phyloP scores from a whole-genome alignment of 345 rosid genomes.

The Eucalyptus victrix region DNA sequence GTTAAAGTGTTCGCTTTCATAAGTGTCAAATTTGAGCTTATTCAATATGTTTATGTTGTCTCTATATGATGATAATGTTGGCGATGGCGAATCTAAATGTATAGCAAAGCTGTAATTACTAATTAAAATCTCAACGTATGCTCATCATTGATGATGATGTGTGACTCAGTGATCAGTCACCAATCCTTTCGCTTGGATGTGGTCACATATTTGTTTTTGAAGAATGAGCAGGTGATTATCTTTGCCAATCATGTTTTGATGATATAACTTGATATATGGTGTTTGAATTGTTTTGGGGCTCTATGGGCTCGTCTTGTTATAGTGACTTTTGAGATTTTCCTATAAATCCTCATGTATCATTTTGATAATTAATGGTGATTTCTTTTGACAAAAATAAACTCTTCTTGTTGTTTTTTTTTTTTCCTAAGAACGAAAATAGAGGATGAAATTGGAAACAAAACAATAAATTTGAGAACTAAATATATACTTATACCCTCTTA shows the following conservation, averaged over 20 bases:
- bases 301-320: rapidly evolving
- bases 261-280: too few species aligned
- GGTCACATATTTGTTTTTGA: rapidly evolving
- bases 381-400: too few species aligned
- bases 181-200: rapidly evolving
- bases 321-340: background rate
- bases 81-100: rapidly evolving
- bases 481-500: background rate
- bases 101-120: too few species aligned
- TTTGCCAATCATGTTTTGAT: background rate
- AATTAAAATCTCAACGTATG: rapidly evolving
- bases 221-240: rapidly evolving
- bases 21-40: rapidly evolving
- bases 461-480: background rate
- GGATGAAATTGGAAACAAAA: background rate
- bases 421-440: background rate
- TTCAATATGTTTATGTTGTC: background rate
- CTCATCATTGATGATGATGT: too few species aligned
- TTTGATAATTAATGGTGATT: background rate
- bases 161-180: rapidly evolving
- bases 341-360: rapidly evolving
- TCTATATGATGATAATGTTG: rapidly evolving
- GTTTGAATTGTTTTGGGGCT: too few species aligned
- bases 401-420: too few species aligned
- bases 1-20: rapidly evolving